Percentiles rank a stretch among this genome's conserved stretches.
Conservation (phyloP, 1,139 yeast species). For the Meyerozyma guilliermondii region DNA sequence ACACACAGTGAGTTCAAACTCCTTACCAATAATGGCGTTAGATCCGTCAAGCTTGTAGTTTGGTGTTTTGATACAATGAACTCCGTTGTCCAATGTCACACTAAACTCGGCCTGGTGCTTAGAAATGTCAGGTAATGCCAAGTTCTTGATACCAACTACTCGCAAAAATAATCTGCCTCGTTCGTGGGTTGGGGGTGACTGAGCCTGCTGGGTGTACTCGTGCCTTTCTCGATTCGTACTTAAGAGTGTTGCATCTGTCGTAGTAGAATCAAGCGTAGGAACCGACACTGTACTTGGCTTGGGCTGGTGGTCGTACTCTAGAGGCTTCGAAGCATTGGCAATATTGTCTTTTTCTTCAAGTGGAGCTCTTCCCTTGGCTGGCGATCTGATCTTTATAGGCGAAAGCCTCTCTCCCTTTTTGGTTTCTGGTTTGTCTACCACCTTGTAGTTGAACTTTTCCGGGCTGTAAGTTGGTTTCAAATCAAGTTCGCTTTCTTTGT, state of each 20-base stretch:
- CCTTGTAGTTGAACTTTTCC: neutral
- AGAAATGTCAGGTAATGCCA: slow-evolving; percentile 53
- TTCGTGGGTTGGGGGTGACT: slow-evolving; percentile 29
- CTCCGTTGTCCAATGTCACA: slow-evolving; percentile 81
- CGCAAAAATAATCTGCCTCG: slow-evolving; percentile 72
- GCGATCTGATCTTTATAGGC: slow-evolving; percentile 40
- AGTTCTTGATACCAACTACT: slow-evolving; percentile 52
- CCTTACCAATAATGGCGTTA: slow-evolving; percentile 58
- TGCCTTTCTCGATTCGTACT: neutral
- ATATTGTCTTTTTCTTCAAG: slow-evolving; percentile 11
- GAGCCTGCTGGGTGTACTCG: neutral
- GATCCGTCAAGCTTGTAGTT: slow-evolving; percentile 43
- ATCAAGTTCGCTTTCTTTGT: neutral
- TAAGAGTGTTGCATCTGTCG: slow-evolving; percentile 10
- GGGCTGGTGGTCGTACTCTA: slow-evolving; percentile 1
- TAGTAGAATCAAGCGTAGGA: slow-evolving; percentile 20
- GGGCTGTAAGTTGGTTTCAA: neutral
- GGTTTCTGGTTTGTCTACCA: neutral
- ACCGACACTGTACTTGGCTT: slow-evolving; percentile 22
- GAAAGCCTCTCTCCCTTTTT: slow-evolving; percentile 8
- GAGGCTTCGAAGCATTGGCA: slow-evolving; percentile 1
- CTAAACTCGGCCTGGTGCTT: slow-evolving; percentile 60
- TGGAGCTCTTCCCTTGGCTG: slow-evolving; percentile 21
- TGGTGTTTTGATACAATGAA: slow-evolving; percentile 78
- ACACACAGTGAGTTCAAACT: slow-evolving; percentile 76